phyloP scores from a whole-genome alignment of 1,284 basidiomycete genomes.

The Caloboletus inedulis region DNA sequence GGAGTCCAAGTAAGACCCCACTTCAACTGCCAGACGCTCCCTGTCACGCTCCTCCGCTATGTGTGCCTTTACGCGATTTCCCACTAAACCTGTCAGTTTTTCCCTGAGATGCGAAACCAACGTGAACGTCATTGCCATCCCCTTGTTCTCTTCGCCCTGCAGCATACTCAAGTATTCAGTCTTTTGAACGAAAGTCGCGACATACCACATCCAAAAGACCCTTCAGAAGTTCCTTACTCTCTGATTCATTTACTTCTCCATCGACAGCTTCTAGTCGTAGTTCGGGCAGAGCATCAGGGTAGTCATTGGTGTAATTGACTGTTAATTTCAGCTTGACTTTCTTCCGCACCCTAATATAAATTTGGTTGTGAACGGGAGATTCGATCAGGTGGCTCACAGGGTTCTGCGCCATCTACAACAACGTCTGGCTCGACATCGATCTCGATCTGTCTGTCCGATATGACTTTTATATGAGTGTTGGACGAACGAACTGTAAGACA shows the following conservation, averaged over 20 bases:
- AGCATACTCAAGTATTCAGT: slow-evolving; percentile 5
- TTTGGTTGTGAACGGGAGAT: slow-evolving; percentile 12
- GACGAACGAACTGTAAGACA: slow-evolving; percentile 37
- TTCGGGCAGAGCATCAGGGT: slow-evolving; percentile 77
- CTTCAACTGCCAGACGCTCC: slow-evolving; percentile 74
- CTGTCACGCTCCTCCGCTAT: slow-evolving; percentile 67
- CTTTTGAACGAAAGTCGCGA: slow-evolving; percentile 13
- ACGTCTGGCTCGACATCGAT: slow-evolving; percentile 91
- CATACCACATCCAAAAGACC: slow-evolving; percentile 66
- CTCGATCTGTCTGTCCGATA: slow-evolving; percentile 77
- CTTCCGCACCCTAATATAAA: slow-evolving; percentile 26
- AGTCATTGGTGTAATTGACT: slow-evolving; percentile 67
- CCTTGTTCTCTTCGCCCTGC: slow-evolving; percentile 86
- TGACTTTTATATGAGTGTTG: slow-evolving; percentile 63
- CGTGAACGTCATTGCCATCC: slow-evolving; percentile 98
- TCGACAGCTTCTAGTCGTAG: slow-evolving; percentile 67
- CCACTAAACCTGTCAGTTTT: slow-evolving; percentile 64
- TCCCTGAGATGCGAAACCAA: slow-evolving; percentile 87
- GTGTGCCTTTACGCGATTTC: slow-evolving; percentile 54
- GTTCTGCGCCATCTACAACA: slow-evolving; percentile 54
- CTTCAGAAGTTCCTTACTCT: slow-evolving; percentile 53
- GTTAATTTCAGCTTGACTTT: slow-evolving; percentile 75
- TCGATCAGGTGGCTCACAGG: slow-evolving; percentile 45
- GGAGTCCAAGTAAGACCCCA: slow-evolving; percentile 30
- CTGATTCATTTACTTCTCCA: slow-evolving; percentile 64